Base-by-base conservation (phyloP, 1,284 basidiomycete species). In the Leccinum laetum region DNA sequence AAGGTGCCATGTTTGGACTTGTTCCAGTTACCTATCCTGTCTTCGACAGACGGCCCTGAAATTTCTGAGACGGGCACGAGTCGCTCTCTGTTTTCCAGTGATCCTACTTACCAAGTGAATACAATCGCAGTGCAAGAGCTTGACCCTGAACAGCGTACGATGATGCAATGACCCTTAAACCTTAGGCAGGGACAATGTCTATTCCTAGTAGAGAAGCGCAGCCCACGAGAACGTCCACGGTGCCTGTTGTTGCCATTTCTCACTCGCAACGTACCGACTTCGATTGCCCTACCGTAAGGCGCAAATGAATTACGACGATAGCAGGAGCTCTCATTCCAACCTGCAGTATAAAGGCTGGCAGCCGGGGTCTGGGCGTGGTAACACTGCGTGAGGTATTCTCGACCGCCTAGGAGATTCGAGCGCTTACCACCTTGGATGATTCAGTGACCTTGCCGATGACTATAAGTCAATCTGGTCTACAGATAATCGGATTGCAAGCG, bases 301-400 rank as follows among this genome's bases (percentile, higher is more conserved):
- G 46, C 61, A 26, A 60, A 74, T 73, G 70, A 64, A 39, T 32
- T 37, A 29, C 16, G 37, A 56, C 16, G 49, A 60, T 52, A 56
- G 44, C 26, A 16, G 57, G 32, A 63, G 55, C 53, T 61, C 63
- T 35, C 61, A 55, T 11, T 46, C 24, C 39, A 35, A 16, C 37
- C 26, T 29, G 16, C 9, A 52, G 59, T 41, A 58, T 46, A 46
- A 46, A 18, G 44, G 44, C 52, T 53, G 21, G 18, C 67, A 63
- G 24, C 21, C n/a, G 7, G 62, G 52, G 7, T 41, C 37, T 14
- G 44, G 60, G 32, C 49, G 14, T 44, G 57, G 32, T 18, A 26
- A 53, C 10, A 18, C 46, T 21, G 26, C 29, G 70, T 72, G 39
- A 57, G 64, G 61, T 53, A 21, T 53, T 55, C 60, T 14, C 29